Conservation (phyloP, 1,284 basidiomycete genomes). For the Peniophora sp. region DNA sequence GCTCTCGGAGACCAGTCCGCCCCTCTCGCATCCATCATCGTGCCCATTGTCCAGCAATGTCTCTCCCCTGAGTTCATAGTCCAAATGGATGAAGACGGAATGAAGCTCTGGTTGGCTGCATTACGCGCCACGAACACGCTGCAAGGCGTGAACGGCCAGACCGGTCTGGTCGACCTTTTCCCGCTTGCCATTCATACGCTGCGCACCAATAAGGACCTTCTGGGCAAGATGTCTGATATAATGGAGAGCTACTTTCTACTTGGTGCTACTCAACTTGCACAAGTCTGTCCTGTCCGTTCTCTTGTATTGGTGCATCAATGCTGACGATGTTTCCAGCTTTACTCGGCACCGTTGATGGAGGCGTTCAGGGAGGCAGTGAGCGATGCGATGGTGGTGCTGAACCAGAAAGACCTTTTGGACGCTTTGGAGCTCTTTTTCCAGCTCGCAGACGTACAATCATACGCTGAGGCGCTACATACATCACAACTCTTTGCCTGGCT, state of each 20-base stretch:
- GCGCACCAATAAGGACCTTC: conserved; percentile 65
- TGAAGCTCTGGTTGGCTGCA: conserved; percentile 70
- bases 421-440: conserved; percentile 54
- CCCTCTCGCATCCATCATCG: conserved; percentile 49
- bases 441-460: conserved; percentile 48
- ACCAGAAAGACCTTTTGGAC: conserved; percentile 51
- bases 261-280: conserved; percentile 57
- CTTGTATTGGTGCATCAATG: background rate
- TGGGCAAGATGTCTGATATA: conserved; percentile 60
- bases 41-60: conserved; percentile 73
- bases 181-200: conserved; percentile 58
- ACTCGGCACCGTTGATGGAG: conserved; percentile 44
- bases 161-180: conserved; percentile 61
- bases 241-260: conserved; percentile 80
- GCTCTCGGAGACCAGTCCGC: conserved; percentile 55
- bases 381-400: conserved; percentile 35
- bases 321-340: conserved; percentile 28
- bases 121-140: conserved; percentile 63
- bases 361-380: conserved; percentile 43
- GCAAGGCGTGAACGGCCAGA: conserved; percentile 34
- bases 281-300: conserved; percentile 36
- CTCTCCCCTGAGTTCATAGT: conserved; percentile 62
- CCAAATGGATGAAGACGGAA: conserved; percentile 74
- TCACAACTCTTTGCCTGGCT: conserved; percentile 63
- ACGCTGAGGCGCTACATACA: conserved; percentile 63